Evolutionary conservation across 495 filamentous ascomycete genomes (phyloP), one percentile per base, ranked within the genome.

Genomic region (Tricharina praecox): DNA sequence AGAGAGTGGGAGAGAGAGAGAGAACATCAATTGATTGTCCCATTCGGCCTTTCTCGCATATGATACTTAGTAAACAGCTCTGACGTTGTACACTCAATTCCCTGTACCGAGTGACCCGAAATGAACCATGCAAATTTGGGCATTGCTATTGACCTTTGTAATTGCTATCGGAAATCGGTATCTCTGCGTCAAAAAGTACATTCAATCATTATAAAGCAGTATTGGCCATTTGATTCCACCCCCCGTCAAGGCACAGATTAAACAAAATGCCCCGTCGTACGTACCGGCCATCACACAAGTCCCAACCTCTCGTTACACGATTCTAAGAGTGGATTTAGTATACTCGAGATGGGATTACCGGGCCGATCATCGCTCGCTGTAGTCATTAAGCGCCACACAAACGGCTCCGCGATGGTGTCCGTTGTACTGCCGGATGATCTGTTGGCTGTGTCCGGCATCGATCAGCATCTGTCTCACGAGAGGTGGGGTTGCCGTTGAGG

Each of bases 341-440:
- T 32, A 7, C 7, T 32, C 7, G 28, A 7, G 13, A 32, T 7
- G 28, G 28, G 28, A 7, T 7, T 32, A 13, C 13, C 7, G 28
- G 7, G 13, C 13, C 28, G 28, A 47, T 48, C 52, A 59, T 35
- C 58, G 67, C 67, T 95, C 87, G 11, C 83, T 90, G 61, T 93
- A 95, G 64, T 97, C 90, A 62, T 97, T 97, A 44, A 97, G 68
- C 23, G 90, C 90, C 44, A 97, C 90, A 64, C 90, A 96, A 1
- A 96, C 87, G 2, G 86, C 81, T 21, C 90, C 90, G 20, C 90
- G 74, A 62, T 97, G 90, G 64, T 97, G 90, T 19, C 90, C 90
- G 64, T 93, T 96, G 62, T 97, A 97, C 65, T 97, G 90, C 39
- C 90, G 74, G 59, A 97, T 97, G 50, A 96, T 85, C 45, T 76